Evolutionary conservation across 1,284 basidiomycete species (phyloP).

Genomic region (Chalciporus sp.): DNA sequence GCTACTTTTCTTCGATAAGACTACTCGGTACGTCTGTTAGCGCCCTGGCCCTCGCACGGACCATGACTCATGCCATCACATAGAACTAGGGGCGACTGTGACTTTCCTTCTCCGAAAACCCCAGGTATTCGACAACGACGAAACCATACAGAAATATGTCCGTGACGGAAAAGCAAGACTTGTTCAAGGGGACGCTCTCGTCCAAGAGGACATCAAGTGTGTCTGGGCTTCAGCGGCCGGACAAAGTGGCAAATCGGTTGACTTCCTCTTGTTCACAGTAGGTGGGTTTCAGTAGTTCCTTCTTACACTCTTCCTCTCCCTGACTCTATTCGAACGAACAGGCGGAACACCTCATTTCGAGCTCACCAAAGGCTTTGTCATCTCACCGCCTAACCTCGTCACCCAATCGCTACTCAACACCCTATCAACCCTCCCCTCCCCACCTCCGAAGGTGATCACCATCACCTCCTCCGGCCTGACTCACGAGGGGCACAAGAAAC

Average conservation of each 20-base stretch:
- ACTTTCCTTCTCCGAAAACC: slow-evolving; percentile 51
- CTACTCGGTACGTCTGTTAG: slow-evolving; percentile 47
- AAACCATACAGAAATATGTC: slow-evolving; percentile 43
- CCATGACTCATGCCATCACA: not conserved
- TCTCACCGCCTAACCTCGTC: slow-evolving; percentile 33
- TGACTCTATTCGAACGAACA: not conserved
- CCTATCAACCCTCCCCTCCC: slow-evolving; percentile 30
- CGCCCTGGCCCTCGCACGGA: not conserved
- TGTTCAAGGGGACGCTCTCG: slow-evolving; percentile 51
- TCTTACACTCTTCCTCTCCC: not conserved
- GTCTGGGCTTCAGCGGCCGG: slow-evolving; percentile 43
- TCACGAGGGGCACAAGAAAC: slow-evolving; percentile 40
- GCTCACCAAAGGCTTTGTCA: slow-evolving; percentile 26
- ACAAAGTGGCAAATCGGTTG: slow-evolving; percentile 21
- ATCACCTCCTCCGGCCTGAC: slow-evolving; percentile 58
- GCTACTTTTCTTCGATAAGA: slow-evolving; percentile 53
- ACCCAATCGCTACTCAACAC: slow-evolving; percentile 31
- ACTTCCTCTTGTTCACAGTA: slow-evolving; percentile 26
- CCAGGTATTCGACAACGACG: slow-evolving; percentile 46
- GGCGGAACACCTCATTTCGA: slow-evolving; percentile 22
- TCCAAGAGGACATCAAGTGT: slow-evolving; percentile 42
- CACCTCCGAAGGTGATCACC: slow-evolving; percentile 51
- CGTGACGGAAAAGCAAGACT: slow-evolving; percentile 44
- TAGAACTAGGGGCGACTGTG: slow-evolving; percentile 50
- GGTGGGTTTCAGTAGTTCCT: slow-evolving; percentile 18